Conservation (phyloP, 129 eudicot species). For the Centrapalus pauciflorus region DNA sequence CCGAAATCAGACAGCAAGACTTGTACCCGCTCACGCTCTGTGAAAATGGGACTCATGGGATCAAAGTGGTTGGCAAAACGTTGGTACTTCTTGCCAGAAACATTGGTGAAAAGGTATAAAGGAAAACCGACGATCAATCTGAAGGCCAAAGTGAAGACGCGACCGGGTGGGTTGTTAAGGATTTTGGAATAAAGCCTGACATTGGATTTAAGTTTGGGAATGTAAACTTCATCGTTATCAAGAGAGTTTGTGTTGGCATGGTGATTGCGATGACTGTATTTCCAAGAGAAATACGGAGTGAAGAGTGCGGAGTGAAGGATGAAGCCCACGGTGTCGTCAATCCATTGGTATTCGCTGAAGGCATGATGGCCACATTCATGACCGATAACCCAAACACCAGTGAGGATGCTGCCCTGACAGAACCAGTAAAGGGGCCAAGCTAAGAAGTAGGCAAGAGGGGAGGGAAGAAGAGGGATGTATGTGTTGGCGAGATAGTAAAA, state of each 20-base stretch:
- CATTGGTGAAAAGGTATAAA: conserved; percentile 14
- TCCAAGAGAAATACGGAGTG: conserved; percentile 20
- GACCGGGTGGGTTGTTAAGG: conserved; percentile 23
- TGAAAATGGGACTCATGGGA: conserved; percentile 9
- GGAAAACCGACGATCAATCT: conserved; percentile 11
- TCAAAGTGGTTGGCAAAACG: conserved; percentile 19
- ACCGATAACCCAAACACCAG: conserved; percentile 20
- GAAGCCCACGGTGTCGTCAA: conserved; percentile 17
- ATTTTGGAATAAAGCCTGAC: conserved; percentile 6
- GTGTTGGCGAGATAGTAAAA: conserved; percentile 18
- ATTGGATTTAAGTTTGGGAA: background rate
- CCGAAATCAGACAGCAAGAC: conserved; percentile 15
- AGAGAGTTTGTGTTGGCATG: conserved; percentile 21
- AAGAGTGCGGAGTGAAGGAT: conserved; percentile 12
- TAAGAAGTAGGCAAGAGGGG: conserved; percentile 14
- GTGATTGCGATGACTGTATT: conserved; percentile 21
- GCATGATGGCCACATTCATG: conserved; percentile 31
- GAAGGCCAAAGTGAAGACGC: conserved; percentile 15
- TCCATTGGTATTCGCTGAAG: conserved; percentile 22
- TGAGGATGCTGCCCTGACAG: conserved; percentile 20
- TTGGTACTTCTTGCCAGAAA: conserved; percentile 15
- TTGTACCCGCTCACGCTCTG: conserved; percentile 2
- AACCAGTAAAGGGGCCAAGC: conserved; percentile 23
- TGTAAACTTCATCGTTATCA: conserved; percentile 22
- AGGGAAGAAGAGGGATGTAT: conserved; percentile 17